These are phyloP conservation scores for Diaporthe citri DNA, from an alignment of 2,329 filamentous ascomycete genomes.

Conservation along the genomic window DNA sequence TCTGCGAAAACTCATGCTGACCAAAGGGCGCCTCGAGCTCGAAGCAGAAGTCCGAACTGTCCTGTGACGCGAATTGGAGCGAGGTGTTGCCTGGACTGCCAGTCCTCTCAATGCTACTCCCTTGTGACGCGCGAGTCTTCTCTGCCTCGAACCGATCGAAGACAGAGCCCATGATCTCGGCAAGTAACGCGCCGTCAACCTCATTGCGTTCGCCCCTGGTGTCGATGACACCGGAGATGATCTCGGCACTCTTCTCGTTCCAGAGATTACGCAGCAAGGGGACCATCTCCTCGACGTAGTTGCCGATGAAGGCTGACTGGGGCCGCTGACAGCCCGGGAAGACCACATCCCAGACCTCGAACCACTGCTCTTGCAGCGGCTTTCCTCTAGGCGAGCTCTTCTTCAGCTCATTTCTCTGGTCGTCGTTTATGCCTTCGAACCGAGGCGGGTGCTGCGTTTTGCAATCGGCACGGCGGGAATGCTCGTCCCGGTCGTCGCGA, in stretches of 20 bases:
- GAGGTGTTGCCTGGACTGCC: not conserved
- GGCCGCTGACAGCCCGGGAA: not conserved
- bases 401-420: not conserved
- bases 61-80: no score
- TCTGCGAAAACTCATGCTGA: not conserved
- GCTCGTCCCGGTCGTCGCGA: not conserved
- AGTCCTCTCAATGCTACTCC: not conserved
- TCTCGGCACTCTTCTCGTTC: not conserved
- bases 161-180: not conserved
- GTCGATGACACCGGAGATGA: not conserved
- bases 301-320: not conserved
- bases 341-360: conserved; percentile 6
- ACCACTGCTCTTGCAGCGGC: not conserved
- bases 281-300: conserved; percentile 3
- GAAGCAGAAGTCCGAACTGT: not conserved
- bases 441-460: not conserved
- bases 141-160: not conserved
- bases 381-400: not conserved
- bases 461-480: not conserved
- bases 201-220: fast-evolving
- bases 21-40: not conserved
- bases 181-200: not conserved
- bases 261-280: not conserved
- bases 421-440: not conserved
- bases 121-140: not conserved